These are phyloP conservation scores for Pseudogymnoascus sp. DNA, from an alignment of 2,329 filamentous ascomycete species.

Conservation along the genomic window DNA sequence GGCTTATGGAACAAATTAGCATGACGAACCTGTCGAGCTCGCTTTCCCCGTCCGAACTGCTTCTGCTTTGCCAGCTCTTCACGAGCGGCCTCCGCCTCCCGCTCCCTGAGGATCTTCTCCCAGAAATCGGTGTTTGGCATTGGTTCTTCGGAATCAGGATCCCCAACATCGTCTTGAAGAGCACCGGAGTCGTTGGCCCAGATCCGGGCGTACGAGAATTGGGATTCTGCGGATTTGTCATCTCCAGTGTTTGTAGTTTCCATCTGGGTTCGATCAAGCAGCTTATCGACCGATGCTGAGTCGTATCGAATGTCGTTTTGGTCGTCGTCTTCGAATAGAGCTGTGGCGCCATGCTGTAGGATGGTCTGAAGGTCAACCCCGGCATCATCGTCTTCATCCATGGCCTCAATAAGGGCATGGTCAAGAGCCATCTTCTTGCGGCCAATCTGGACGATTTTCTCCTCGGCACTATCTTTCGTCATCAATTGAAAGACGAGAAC, in stretches of 20 bases:
- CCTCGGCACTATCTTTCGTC: slow-evolving; percentile 80
- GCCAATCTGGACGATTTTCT: slow-evolving; percentile 93
- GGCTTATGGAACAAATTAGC: background rate
- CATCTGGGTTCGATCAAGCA: slow-evolving; percentile 78
- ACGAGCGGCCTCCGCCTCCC: slow-evolving; percentile 68
- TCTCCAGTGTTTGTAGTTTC: slow-evolving; percentile 61
- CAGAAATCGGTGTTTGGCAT: slow-evolving; percentile 64
- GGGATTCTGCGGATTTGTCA: slow-evolving; percentile 59
- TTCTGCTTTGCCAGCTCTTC: slow-evolving; percentile 61
- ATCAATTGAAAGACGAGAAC: slow-evolving; percentile 93
- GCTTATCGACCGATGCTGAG: slow-evolving; percentile 69
- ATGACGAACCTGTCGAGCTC: slow-evolving; percentile 32
- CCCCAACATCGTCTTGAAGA: slow-evolving; percentile 55
- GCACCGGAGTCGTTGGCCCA: slow-evolving; percentile 77
- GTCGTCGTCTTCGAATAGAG: slow-evolving; percentile 71
- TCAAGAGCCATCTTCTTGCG: slow-evolving; percentile 94
- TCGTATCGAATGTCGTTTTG: slow-evolving; percentile 75
- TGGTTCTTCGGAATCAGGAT: slow-evolving; percentile 41
- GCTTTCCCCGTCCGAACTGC: slow-evolving; percentile 76
- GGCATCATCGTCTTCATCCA: slow-evolving; percentile 75
- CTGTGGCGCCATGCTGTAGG: slow-evolving; percentile 75
- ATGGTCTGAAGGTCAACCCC: slow-evolving; percentile 79
- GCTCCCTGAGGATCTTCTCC: slow-evolving; percentile 80
- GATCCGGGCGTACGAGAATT: slow-evolving; percentile 83
- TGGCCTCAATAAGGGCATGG: slow-evolving; percentile 85